Conservation (phyloP, 179 eudicot species). For the Dionaea muscipula region DNA sequence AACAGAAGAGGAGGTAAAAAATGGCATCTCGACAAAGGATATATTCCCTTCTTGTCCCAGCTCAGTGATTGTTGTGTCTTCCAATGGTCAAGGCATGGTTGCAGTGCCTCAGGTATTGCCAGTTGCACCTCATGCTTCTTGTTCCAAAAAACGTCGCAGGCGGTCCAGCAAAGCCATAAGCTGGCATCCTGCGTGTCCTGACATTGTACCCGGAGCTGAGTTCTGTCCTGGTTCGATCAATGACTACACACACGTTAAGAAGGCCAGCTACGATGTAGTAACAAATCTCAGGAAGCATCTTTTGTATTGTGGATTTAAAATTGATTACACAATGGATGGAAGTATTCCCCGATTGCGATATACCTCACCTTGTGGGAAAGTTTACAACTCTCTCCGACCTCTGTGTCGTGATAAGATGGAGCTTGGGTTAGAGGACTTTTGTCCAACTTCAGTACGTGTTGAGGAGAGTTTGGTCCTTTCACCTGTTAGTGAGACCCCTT, state of each 20-base stretch:
- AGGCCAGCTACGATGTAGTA: not conserved
- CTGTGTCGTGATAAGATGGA: conserved; percentile 11
- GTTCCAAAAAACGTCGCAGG: not conserved
- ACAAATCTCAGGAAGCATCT: conserved; percentile 35
- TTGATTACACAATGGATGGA: conserved; percentile 13
- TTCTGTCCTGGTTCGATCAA: conserved; percentile 33
- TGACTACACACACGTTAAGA: conserved; percentile 9
- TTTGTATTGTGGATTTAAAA: conserved; percentile 45
- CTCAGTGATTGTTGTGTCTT: conserved; percentile 3
- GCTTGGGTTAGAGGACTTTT: not conserved
- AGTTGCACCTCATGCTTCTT: conserved; percentile 2
- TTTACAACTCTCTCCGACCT: conserved; percentile 18
- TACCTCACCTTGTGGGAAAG: conserved; percentile 37
- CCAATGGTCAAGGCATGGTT: conserved; percentile 5
- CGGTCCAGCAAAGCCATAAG: not conserved
- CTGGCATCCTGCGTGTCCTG: conserved; percentile 18
- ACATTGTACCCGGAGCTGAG: conserved; percentile 23
- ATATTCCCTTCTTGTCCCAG: conserved; percentile 2
- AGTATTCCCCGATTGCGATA: conserved; percentile 25
- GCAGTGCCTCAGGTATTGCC: conserved; percentile 15
- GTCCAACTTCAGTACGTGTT: conserved; percentile 2
- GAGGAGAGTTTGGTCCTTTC: not conserved
- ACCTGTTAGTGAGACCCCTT: not conserved
- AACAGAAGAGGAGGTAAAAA: conserved; percentile 2
- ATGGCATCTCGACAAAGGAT: conserved; percentile 1